These are phyloP conservation scores for Nectriaceae sp. DNA, from an alignment of 2,329 filamentous ascomycete species.

Conservation along the genomic window DNA sequence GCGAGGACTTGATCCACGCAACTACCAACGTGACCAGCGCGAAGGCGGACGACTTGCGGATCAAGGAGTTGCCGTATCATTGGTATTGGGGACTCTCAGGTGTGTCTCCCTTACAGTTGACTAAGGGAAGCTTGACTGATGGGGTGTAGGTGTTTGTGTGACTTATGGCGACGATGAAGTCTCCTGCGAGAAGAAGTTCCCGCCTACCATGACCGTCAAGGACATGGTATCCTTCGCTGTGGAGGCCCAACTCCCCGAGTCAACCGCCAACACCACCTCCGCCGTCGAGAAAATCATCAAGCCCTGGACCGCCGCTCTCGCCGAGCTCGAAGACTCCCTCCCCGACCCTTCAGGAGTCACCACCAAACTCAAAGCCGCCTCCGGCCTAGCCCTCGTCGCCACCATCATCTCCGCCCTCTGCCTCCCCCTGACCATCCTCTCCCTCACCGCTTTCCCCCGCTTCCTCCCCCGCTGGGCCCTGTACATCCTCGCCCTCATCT, in stretches of 20 bases:
- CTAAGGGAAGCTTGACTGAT: neutral
- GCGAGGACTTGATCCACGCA: constrained; percentile 11
- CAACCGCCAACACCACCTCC: neutral
- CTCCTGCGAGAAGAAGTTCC: constrained; percentile 11
- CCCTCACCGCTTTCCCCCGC: constrained; percentile 7
- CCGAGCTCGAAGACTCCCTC: constrained; percentile 8
- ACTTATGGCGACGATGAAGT: neutral
- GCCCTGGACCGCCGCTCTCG: constrained; percentile 13
- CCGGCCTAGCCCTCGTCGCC: constrained; percentile 8
- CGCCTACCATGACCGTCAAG: constrained; percentile 8
- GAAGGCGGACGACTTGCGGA: constrained; percentile 5
- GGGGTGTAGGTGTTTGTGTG: constrained; percentile 7
- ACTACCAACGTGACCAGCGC: constrained; percentile 8
- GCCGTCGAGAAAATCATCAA: constrained; percentile 1
- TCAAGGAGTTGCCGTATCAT: constrained; percentile 12
- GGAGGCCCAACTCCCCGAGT: neutral
- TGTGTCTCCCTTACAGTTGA: neutral
- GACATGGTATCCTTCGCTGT: constrained; percentile 14
- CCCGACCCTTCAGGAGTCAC: constrained; percentile 4
- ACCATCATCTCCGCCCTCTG: constrained; percentile 11
- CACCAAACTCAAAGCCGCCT: constrained; percentile 10
- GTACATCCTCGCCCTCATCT: constrained; percentile 13
- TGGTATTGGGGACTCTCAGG: constrained; percentile 21
- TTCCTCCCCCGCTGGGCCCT: constrained; percentile 11
- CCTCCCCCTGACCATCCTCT: constrained; percentile 12